These are phyloP conservation scores for Tetrapisispora namnaoensis DNA, from an alignment of 805 yeast species.

Conservation along the genomic window DNA sequence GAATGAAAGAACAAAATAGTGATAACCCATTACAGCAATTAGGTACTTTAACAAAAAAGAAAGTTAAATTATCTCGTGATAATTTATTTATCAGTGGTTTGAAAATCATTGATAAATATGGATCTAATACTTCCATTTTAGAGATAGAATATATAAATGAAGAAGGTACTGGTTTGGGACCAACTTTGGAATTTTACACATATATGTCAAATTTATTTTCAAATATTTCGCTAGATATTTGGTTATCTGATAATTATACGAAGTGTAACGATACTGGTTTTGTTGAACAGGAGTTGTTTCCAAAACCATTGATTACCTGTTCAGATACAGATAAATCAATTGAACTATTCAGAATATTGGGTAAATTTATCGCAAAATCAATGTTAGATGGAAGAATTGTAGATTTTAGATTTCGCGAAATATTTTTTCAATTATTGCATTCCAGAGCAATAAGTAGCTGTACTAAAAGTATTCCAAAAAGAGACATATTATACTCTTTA, in stretches of 20 bases:
- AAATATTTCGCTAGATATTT: conserved; percentile 45
- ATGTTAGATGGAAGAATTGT: conserved; percentile 78
- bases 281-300: conserved; percentile 55
- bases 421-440: conserved; percentile 56
- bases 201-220: conserved; percentile 68
- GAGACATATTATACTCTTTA: conserved; percentile 17
- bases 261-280: conserved; percentile 32
- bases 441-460: conserved; percentile 1
- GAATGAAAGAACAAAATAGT: conserved; percentile 25
- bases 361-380: conserved; percentile 79
- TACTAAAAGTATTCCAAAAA: conserved; percentile 3
- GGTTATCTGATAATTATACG: conserved; percentile 38
- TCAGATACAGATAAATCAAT: conserved; percentile 36
- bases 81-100: conserved; percentile 66
- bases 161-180: conserved; percentile 95
- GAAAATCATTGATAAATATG: conserved; percentile 67
- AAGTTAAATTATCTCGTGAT: conserved; percentile 65
- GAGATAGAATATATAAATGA: conserved; percentile 87
- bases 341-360: conserved; percentile 54
- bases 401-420: conserved; percentile 66
- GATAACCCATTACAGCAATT: conserved; percentile 34
- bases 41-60: conserved; percentile 72
- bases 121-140: conserved; percentile 66
- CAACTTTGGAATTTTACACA: conserved; percentile 88
- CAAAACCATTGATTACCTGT: conserved; percentile 43